Evolutionary conservation across 352 stramenopile species (phyloP), one percentile per base, ranked within the genome.

Genomic region (Blastocystis sp.): DNA sequence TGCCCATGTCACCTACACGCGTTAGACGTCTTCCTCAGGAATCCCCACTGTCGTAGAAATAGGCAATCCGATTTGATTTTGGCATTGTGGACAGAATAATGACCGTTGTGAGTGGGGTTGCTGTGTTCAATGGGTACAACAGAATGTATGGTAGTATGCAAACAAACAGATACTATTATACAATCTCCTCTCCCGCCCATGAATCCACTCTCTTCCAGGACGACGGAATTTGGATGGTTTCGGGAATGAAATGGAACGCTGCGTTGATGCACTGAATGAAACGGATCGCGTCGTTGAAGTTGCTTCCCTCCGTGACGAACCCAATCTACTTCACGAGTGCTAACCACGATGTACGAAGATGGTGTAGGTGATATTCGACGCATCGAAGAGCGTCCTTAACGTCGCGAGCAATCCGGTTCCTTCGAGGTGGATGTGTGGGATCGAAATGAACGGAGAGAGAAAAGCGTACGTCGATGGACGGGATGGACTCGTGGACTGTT

Each of bases 1-100:
- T 92, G 4, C 95, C 95, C 61, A 97, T 93, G 87, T 97, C 93
- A 53, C 92, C 93, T 96, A 81, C 49, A 56, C 64, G 24, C 8
- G 16, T 57, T 38, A 57, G 40, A 72, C 38, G n/a, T 14, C 71
- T 84, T 6, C 11, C 36, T 34, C 89, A 53, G 54, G 49, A 51
- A 36, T 57, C 56, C 56, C 89, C 87, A 78, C 92, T 93, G 21
- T 84, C 42, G 34, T 84, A 84, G 29, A 84, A 84, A 67, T 84
- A 84, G 18, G 73, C 73, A 57, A 84, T 84, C 40, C 49, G 27
- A 44, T 69, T 34, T 46, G 29, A 51, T 56, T 27, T 40, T 38
- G 73, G 75, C 73, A 84, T 84, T 96, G 96, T 57, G 94, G 89
- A 24, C 93, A 94, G 91, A 97, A 98, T 91, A 84, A 84, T 84